phyloP scores from a whole-genome alignment of 371 early-diverging fungal species.

The Mortierella sp. region DNA sequence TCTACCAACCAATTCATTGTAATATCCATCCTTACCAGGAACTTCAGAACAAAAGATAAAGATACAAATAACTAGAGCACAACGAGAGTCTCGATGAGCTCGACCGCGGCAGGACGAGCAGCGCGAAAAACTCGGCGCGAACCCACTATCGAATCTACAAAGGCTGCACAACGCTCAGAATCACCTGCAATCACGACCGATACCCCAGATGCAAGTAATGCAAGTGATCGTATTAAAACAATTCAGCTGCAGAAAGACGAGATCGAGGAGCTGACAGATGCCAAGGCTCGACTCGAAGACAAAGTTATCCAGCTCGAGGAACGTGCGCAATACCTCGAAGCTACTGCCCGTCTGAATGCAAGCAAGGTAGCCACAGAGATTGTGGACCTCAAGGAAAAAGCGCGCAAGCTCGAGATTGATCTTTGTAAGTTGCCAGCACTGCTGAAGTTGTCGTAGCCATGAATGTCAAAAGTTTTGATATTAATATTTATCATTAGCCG shows the following conservation, averaged over 20 bases:
- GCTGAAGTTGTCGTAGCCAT: neutral
- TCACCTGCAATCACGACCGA: neutral
- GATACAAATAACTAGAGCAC: neutral
- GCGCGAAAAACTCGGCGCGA: constrained; percentile 10
- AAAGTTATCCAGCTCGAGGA: constrained; percentile 43
- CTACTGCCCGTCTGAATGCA: constrained; percentile 39
- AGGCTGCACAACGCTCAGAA: neutral
- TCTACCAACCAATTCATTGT: too few relatives aligned
- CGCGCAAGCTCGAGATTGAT: constrained; percentile 43
- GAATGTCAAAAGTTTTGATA: neutral
- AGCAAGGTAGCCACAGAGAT: constrained; percentile 37
- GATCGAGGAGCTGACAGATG: constrained; percentile 26
- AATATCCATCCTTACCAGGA: too few relatives aligned
- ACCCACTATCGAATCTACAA: neutral
- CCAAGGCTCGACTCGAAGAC: constrained; percentile 21
- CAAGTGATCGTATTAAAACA: neutral
- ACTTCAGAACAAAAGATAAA: too few relatives aligned
- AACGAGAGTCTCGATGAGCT: constrained; percentile 1
- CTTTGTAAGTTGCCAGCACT: constrained; percentile 32
- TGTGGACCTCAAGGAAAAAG: constrained; percentile 46
- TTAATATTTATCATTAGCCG: constrained; percentile 17
- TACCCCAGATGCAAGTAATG: neutral
- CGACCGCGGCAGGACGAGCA: constrained; percentile 7
- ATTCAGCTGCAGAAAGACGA: constrained; percentile 37
- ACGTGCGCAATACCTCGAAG: constrained; percentile 41